Evolutionary conservation across 2,329 filamentous ascomycete species (phyloP), one percentile per base, ranked within the genome.

Genomic region (Septoria petroselini): DNA sequence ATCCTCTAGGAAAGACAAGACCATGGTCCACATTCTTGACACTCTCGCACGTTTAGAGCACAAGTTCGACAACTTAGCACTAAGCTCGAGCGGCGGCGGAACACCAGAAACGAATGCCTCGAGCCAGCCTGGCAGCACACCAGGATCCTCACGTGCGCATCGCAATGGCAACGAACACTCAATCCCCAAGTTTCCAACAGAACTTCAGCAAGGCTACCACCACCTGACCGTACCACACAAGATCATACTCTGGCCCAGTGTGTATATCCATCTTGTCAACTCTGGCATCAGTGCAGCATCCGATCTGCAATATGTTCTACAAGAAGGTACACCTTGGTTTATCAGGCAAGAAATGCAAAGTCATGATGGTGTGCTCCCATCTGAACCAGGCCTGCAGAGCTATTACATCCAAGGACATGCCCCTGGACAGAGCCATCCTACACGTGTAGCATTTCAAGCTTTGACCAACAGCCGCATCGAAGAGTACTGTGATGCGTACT

Each of bases 21-120:
- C 79, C 2, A 70, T 83, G 58, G 73, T 80, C 34, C 78, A 83
- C 60, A 82, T 83, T 45, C 69, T 83, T 23, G 78, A 82, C 40
- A 72, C 75, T 8, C 68, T 83, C 43, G 78, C 75, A 54, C 71
- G 67, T 45, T 68, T 83, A 37, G 79, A 82, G 62, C 71, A 63
- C 45, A 82, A 82, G 63, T 73, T 83, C 55, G 79, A 83, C 65
- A 67, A 61, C 30, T 54, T 68, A 4, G 53, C 61, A 4, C 42
- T 66, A 3, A 44, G 46, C 18, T 41, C 37, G 14, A 44, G 39
- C 27, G 47, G 42, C 18, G 29, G 46, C 14, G 51, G 41, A 30
- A 58, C 55, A 3, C 55, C 57, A 21, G 57, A 57, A 12, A 57
- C 57, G 7, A 50, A 46, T 33, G 37, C 33, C 14, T 57, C 50